These are phyloP conservation scores for Starmerella bombicola DNA, from an alignment of 805 yeast species.

Conservation along the genomic window DNA sequence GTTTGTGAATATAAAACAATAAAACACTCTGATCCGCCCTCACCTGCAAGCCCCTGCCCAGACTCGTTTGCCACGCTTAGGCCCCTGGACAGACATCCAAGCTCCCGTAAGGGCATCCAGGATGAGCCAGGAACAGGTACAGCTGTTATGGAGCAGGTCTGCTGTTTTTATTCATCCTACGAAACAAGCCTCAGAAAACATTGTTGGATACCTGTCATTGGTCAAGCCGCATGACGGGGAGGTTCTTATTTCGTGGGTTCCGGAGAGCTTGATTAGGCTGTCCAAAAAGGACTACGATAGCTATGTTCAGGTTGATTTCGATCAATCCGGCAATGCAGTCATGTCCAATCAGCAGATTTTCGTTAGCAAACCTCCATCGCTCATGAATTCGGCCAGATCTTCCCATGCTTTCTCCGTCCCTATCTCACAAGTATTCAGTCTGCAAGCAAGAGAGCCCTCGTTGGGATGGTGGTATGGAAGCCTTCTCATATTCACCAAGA, in stretches of 20 bases:
- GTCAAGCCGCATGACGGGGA: conserved; percentile 47
- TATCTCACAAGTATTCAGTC: conserved; percentile 51
- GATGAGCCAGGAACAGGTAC: conserved; percentile 21
- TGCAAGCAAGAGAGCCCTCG: conserved; percentile 75
- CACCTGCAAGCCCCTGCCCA: no score
- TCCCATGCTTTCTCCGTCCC: conserved; percentile 61
- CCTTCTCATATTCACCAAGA: conserved; percentile 53
- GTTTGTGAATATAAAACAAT: no score
- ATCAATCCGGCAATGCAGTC: conserved; percentile 21
- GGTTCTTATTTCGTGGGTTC: conserved; percentile 53
- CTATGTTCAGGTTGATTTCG: conserved; percentile 43
- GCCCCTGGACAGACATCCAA: no score
- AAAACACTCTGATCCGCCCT: no score
- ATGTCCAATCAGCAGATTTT: conserved; percentile 23
- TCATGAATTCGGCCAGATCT: conserved; percentile 34
- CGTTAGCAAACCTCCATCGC: conserved; percentile 40
- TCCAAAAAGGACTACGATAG: conserved; percentile 36
- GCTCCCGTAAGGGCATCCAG: no score
- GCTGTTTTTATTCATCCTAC: conserved; percentile 75
- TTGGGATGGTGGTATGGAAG: conserved; percentile 91
- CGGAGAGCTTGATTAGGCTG: conserved; percentile 32
- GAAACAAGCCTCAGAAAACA: conserved; percentile 55
- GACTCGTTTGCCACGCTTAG: no score
- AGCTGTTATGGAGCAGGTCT: conserved; percentile 32
- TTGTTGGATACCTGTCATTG: conserved; percentile 64